Base-by-base conservation (phyloP, 805 yeast genomes). In the Myxozyma lipomycoides region DNA sequence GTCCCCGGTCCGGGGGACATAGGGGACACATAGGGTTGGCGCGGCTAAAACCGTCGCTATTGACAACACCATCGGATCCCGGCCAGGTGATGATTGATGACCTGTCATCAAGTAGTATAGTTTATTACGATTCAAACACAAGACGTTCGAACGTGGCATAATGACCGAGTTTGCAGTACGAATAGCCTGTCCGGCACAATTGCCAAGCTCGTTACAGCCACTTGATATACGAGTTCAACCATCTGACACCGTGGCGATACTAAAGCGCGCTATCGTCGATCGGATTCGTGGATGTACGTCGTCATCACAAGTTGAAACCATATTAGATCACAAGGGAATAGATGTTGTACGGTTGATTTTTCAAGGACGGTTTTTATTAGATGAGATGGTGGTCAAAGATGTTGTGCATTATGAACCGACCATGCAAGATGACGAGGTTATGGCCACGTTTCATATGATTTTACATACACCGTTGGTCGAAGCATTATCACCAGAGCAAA, bases 401-500 rank as follows among this genome's bases (percentile, higher is more conserved):
- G 46, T 32, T 7, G 45, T 42, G n/a, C n/a, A 6, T 10, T 17
- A 10, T 6, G 45, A 39, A 12, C 47, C 19, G 32, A 28, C 32
- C 12, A 9, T 12, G 7, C 12, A 7, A 9, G 32, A 28, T 7
- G 32, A 28, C 12, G 32, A 28, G 12, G 32, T 28, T 7, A 9
- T 7, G 32, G 52, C 43, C 4, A 55, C 59, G 6, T 55, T 55
- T 28, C 59, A 55, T 22, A 43, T 55, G 47, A 46, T 55, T 15
- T 42, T 55, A 34, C 41, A 48, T 34, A 44, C 38, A 6, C 17
- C 32, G n/a, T 40, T 55, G 19, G 49, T 46, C 12, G 58, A 50
- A 41, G 45, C 7, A 23, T 23, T 30, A n/a, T 7, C 37, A n/a
- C 34, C 30, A 18, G 3, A 44, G 17, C 18, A 36, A 17, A 41